phyloP scores from a whole-genome alignment of 164 flowering plant genomes.

The Hamamelis virginiana region DNA sequence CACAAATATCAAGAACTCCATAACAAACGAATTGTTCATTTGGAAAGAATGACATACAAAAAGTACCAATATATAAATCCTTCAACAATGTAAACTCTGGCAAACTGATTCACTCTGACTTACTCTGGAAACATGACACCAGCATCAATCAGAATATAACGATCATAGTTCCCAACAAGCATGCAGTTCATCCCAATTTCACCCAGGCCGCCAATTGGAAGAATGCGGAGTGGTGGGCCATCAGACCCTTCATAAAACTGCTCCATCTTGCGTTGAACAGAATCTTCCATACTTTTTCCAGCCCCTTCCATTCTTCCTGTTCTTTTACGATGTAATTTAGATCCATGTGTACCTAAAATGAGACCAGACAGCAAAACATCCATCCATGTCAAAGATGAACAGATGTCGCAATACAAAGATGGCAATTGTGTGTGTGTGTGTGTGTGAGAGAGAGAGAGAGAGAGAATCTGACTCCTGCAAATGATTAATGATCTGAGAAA shows the following conservation, averaged over 20 bases:
- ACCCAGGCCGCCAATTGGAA: constrained; percentile 97
- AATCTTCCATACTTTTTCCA: constrained; percentile 88
- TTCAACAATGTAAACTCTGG: neutral
- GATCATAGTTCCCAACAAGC: constrained; percentile 96
- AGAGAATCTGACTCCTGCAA: too few relatives aligned
- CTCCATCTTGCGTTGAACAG: constrained; percentile 90
- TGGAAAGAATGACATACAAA: neutral
- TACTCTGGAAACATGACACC: constrained; percentile 99
- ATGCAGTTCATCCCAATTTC: constrained; percentile 99
- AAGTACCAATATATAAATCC: neutral
- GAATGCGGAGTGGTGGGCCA: constrained; percentile 96
- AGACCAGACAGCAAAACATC: neutral
- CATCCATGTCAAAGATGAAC: too few relatives aligned
- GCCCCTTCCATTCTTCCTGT: constrained; percentile 67
- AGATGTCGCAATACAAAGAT: too few relatives aligned
- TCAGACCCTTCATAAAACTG: constrained; percentile 86
- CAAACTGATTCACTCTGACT: constrained; percentile 23
- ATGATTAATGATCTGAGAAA: too few relatives aligned
- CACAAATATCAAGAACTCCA: neutral
- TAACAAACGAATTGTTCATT: too few relatives aligned
- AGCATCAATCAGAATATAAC: constrained; percentile 95
- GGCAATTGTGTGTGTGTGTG: too few relatives aligned
- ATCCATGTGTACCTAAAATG: constrained; percentile 46
- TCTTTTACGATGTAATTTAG: constrained; percentile 48
- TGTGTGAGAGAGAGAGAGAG: too few relatives aligned